phyloP scores from a whole-genome alignment of 179 eudicot species.

The Carnegiea gigantea region DNA sequence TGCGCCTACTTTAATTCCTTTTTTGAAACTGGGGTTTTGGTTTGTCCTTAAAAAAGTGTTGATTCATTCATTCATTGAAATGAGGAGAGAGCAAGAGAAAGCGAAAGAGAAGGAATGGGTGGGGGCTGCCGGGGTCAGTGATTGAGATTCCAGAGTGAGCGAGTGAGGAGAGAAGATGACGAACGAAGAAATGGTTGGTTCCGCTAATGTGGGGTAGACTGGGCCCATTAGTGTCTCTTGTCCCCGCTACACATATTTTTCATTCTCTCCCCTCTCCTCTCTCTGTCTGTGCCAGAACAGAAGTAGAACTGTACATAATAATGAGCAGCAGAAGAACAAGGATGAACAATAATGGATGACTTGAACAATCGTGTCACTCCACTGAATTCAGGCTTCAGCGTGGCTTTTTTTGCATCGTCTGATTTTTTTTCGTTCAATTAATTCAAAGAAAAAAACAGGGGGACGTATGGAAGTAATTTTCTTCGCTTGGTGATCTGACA shows the following conservation, averaged over 20 bases:
- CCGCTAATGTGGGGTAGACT: constrained; percentile 17
- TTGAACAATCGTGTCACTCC: no score
- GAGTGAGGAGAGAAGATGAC: neutral
- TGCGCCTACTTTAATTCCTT: neutral
- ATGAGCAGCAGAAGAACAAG: neutral
- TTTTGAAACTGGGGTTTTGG: neutral
- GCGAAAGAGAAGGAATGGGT: neutral
- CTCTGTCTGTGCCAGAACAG: neutral
- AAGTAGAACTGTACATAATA: neutral
- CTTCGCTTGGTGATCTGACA: no score
- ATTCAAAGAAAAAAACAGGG: no score
- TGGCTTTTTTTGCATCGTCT: neutral
- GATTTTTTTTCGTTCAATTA: neutral
- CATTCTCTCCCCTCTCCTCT: neutral
- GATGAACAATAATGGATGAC: neutral
- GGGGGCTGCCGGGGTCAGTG: constrained; percentile 5
- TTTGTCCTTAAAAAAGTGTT: neutral
- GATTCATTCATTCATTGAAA: no score
- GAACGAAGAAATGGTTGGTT: neutral
- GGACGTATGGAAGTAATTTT: no score
- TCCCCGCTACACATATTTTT: constrained; percentile 40
- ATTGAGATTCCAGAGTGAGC: constrained; percentile 18
- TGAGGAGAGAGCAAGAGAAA: neutral
- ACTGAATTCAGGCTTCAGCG: neutral
- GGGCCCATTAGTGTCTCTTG: constrained; percentile 45